Conservation (phyloP, 2,329 filamentous ascomycete genomes). For the Neocatenulostroma microsporum region DNA sequence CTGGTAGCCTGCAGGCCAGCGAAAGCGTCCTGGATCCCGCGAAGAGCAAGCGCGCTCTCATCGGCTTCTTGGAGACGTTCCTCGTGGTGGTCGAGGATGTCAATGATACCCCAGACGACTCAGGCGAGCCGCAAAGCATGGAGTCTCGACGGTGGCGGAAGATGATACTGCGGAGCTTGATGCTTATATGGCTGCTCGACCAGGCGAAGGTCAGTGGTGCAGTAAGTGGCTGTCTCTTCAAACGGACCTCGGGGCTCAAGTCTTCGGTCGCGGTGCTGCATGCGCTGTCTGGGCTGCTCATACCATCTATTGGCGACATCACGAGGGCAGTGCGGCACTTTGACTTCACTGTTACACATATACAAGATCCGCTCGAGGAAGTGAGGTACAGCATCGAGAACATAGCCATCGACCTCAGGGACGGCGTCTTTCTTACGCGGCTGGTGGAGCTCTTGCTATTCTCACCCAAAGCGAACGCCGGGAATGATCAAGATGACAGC, state of each 20-base stretch:
- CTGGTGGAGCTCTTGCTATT: conserved; percentile 53
- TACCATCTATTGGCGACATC: conserved; percentile 54
- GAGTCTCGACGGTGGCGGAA: conserved; percentile 39
- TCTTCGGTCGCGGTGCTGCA: conserved; percentile 49
- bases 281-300: conserved; percentile 45
- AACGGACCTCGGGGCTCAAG: conserved; percentile 46
- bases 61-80: conserved; percentile 48
- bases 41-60: conserved; percentile 16
- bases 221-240: conserved; percentile 43
- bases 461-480: not conserved
- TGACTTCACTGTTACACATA: conserved; percentile 47
- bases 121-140: conserved; percentile 7
- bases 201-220: conserved; percentile 38
- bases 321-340: conserved; percentile 48
- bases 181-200: conserved; percentile 55
- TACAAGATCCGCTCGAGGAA: conserved; percentile 52
- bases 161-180: conserved; percentile 50
- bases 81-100: conserved; percentile 53
- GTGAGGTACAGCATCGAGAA: conserved; percentile 52
- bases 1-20: conserved; percentile 1
- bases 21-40: conserved; percentile 19
- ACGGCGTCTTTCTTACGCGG: conserved; percentile 53
- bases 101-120: conserved; percentile 17
- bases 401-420: conserved; percentile 54
- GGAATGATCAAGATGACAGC: not conserved